Conservation (phyloP, 306 rosid species). For the Pyrus betulifolia region DNA sequence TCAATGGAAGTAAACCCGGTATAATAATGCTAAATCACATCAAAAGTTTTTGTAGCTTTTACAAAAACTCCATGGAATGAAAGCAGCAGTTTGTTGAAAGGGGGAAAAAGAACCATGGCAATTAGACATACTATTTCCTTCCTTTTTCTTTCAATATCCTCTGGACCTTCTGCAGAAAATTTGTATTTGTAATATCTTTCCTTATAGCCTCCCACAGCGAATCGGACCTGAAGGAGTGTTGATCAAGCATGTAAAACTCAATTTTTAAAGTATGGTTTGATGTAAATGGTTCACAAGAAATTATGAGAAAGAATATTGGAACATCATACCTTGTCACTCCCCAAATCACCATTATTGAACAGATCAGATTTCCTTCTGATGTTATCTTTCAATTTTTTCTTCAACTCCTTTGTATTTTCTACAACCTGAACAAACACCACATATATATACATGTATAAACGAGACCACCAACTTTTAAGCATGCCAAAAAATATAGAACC, state of each 20-base stretch:
- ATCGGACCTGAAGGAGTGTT: conserved; percentile 27
- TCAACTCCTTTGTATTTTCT: conserved; percentile 36
- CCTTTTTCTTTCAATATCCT: conserved; percentile 24
- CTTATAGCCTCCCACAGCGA: conserved; percentile 27
- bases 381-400: conserved; percentile 3
- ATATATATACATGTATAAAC: no score
- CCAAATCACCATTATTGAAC: conserved; percentile 6
- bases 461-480: no score
- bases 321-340: conserved; percentile 11
- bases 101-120: not conserved
- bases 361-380: conserved; percentile 22
- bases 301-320: no score
- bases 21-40: not conserved
- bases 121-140: conserved; percentile 35
- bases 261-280: not conserved
- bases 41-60: not conserved
- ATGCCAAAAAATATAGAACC: no score
- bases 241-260: not conserved
- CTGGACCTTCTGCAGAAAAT: conserved; percentile 32
- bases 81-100: not conserved
- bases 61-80: no score
- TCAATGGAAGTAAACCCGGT: not conserved
- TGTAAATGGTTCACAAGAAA: not conserved
- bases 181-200: conserved; percentile 45
- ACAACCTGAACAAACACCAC: no score